Evolutionary conservation across 2,329 filamentous ascomycete genomes (phyloP).

Genomic region (Aciculosporium take): DNA sequence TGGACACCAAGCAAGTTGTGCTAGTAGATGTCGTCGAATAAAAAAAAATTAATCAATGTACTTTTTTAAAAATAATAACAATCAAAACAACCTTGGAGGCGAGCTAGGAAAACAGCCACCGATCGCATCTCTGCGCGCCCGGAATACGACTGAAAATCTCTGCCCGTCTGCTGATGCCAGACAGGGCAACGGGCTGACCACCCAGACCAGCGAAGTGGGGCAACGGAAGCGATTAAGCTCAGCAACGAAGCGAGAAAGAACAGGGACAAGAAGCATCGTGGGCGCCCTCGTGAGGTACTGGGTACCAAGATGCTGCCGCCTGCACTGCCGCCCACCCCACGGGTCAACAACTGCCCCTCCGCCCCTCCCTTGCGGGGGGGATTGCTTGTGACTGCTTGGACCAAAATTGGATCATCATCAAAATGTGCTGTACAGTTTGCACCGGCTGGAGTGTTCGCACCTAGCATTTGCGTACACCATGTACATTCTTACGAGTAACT

Average conservation of each 20-base stretch:
- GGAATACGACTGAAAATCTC: constrained; percentile 9
- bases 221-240: constrained; percentile 6
- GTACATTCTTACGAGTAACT: no score
- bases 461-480: no score
- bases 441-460: no score
- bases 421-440: no score
- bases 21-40: no score
- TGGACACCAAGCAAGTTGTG: neutral
- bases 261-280: constrained; percentile 17
- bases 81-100: neutral
- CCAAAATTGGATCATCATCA: no score
- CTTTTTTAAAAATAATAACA: neutral
- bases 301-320: constrained; percentile 2
- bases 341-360: neutral
- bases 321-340: constrained; percentile 3
- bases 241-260: constrained; percentile 2
- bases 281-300: neutral
- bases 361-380: no score
- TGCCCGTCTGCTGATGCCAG: constrained; percentile 11
- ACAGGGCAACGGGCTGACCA: constrained; percentile 5
- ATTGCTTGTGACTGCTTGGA: no score
- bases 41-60: no score
- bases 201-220: constrained; percentile 3
- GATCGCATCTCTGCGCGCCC: neutral
- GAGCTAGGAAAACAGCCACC: constrained; percentile 2